Percentiles rank a stretch among this genome's conserved stretches.
Evolutionary conservation across 345 rosid genomes (phyloP).

Genomic region (Ricinus communis): DNA sequence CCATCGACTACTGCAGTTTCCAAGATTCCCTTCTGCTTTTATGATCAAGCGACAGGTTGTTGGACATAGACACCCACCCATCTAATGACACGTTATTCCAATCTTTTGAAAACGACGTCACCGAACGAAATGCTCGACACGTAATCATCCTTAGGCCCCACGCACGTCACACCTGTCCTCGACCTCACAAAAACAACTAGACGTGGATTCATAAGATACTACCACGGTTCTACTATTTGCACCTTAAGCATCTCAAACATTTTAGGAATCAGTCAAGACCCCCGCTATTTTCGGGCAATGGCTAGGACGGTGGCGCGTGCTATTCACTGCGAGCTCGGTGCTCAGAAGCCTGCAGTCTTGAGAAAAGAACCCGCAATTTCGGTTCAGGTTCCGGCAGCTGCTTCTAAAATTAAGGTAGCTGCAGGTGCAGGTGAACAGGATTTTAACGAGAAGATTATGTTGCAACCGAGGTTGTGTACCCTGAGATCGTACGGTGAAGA

Average conservation of each 20-base stretch:
- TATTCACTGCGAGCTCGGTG: slow-evolving; percentile 35
- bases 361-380: slow-evolving; percentile 28
- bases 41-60: background rate
- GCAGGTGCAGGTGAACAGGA: slow-evolving; percentile 29
- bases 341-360: slow-evolving; percentile 7
- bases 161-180: background rate
- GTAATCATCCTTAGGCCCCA: slow-evolving; percentile 6
- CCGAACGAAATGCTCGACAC: slow-evolving; percentile 11
- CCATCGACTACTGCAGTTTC: too few relatives aligned
- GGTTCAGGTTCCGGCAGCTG: slow-evolving; percentile 28
- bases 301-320: slow-evolving; percentile 56
- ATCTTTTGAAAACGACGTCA: slow-evolving; percentile 21
- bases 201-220: slow-evolving; percentile 29
- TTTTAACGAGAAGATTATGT: slow-evolving; percentile 61
- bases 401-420: background rate
- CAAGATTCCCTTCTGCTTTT: background rate
- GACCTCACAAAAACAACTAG: background rate
- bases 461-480: slow-evolving; percentile 85
- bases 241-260: background rate
- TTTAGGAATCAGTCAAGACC: slow-evolving; percentile 5
- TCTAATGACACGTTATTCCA: background rate
- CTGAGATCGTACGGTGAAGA: slow-evolving; percentile 83
- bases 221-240: background rate
- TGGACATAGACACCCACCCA: background rate
- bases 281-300: slow-evolving; percentile 33